These are phyloP conservation scores for Ganoderma resinaceum DNA, from an alignment of 1,284 basidiomycete genomes.

Conservation along the genomic window DNA sequence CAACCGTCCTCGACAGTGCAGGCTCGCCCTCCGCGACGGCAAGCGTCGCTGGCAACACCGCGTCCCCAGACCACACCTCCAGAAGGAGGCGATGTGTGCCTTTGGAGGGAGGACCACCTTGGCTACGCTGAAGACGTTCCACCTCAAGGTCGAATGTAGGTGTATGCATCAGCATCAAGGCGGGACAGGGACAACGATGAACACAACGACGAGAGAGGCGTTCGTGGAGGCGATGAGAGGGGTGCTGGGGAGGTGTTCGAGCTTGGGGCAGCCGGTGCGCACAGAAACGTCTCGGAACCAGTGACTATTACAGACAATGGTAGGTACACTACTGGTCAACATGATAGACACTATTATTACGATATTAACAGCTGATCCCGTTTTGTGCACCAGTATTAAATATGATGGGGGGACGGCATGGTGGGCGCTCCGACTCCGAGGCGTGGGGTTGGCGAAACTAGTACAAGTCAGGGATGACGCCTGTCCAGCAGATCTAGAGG, in stretches of 20 bases:
- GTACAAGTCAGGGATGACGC: neutral
- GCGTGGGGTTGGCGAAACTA: neutral
- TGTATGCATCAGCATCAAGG: no score
- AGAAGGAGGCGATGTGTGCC: no score
- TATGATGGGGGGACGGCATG: neutral
- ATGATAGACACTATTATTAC: neutral
- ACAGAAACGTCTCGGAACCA: neutral
- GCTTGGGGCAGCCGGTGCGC: no score
- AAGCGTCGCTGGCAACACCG: slow-evolving; percentile 1
- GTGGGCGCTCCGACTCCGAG: neutral
- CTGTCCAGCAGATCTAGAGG: neutral
- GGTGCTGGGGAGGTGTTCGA: no score
- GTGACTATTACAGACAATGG: neutral
- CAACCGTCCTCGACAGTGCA: neutral
- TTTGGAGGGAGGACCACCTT: no score
- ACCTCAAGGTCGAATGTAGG: no score
- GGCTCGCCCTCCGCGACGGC: slow-evolving; percentile 3
- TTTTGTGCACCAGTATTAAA: neutral
- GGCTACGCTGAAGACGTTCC: no score
- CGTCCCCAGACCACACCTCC: neutral
- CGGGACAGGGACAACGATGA: no score
- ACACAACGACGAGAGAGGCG: no score
- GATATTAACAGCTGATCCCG: neutral
- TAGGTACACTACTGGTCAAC: neutral
- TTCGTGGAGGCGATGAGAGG: no score